These are phyloP conservation scores for Colletotrichum euphorbiae DNA, from an alignment of 2,329 filamentous ascomycete species.

Conservation along the genomic window DNA sequence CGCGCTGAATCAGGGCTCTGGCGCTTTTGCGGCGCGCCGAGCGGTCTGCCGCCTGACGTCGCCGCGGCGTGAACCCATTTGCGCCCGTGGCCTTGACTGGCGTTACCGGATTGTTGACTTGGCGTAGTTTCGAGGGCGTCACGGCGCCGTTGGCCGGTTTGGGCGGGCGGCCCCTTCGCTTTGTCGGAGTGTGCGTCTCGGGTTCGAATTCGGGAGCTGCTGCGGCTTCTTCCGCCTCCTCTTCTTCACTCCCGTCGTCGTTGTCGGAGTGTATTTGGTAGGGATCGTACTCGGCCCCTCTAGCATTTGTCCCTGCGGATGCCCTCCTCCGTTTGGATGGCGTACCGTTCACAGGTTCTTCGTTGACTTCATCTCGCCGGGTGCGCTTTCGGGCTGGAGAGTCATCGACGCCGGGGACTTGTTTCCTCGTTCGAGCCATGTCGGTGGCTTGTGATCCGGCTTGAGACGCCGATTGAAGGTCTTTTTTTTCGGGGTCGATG, in stretches of 20 bases:
- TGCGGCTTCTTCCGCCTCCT: slow-evolving; percentile 2
- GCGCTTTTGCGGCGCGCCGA: slow-evolving; percentile 91
- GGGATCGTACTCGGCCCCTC: slow-evolving; percentile 44
- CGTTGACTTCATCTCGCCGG: slow-evolving; percentile 44
- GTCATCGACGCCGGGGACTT: slow-evolving; percentile 5
- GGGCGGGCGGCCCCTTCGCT: slow-evolving; percentile 51
- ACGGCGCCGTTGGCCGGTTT: slow-evolving; percentile 48
- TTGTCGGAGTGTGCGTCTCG: slow-evolving; percentile 49
- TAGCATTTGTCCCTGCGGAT: slow-evolving; percentile 34
- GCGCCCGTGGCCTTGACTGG: slow-evolving; percentile 51
- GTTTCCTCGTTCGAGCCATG: slow-evolving; percentile 16
- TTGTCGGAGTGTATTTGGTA: slow-evolving; percentile 25
- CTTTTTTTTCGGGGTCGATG: neutral
- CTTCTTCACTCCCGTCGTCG: slow-evolving; percentile 20
- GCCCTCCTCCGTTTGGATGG: slow-evolving; percentile 50
- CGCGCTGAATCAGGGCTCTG: slow-evolving; percentile 78
- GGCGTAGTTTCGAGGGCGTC: slow-evolving; percentile 52
- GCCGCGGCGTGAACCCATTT: slow-evolving; percentile 68
- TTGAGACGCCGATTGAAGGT: neutral
- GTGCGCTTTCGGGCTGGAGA: slow-evolving; percentile 42
- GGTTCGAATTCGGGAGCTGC: slow-evolving; percentile 39
- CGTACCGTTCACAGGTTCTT: slow-evolving; percentile 46
- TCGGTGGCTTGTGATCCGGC: neutral
- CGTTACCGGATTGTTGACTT: slow-evolving; percentile 50
- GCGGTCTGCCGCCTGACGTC: slow-evolving; percentile 79